Base-by-base conservation (phyloP, 805 yeast genomes). In the Tanozyma kutaoensis region DNA sequence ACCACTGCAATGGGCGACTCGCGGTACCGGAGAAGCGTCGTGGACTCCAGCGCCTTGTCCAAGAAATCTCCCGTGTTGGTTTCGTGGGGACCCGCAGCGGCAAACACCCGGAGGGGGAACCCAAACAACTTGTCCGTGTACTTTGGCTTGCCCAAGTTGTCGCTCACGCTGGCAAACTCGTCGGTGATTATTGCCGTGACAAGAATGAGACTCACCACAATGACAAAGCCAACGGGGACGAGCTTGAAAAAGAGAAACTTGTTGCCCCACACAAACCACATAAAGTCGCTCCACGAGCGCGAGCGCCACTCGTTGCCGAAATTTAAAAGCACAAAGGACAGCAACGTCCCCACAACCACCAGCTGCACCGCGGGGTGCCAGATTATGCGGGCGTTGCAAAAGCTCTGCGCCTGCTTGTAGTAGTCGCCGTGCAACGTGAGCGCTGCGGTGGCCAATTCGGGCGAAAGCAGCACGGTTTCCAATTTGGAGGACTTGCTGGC, bases 1-100 rank as follows among this genome's bases (percentile, higher is more conserved):
- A 66, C 55, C 20, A 74, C 55, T 0, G 85, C 84, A 43, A 80
- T 72, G 12, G 91, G 86, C 1, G 74, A 57, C n/a, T 67, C 68
- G 42, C 86, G 67, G 52, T 78, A 79, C 12, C 67, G 45, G 15
- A 77, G 59, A 22, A 75, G 42, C 27, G 65, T 67, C 1, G 82
- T 58, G 37, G 74, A 67, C 11, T 59, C 54, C 1, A 36, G 30
- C 13, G 66, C 65, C 13, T 39, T 39, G 34, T 26, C 42, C 38
- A 38, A 55, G 37, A 50, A 59, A 31, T 32, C 45, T 26, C 28
- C 33, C 16, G 43, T 37, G 12, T 33, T 34, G 20, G 9, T 17
- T 8, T 17, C 20, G 18, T 42, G 37, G 26, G 28, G 28, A 27
- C 38, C 31, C 24, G 34, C 35, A 21, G 42, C 45, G n/a, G 69